Evolutionary conservation across 2,329 filamentous ascomycete genomes (phyloP), one percentile per base, ranked within the genome.

Genomic region (Aureobasidium sp.): DNA sequence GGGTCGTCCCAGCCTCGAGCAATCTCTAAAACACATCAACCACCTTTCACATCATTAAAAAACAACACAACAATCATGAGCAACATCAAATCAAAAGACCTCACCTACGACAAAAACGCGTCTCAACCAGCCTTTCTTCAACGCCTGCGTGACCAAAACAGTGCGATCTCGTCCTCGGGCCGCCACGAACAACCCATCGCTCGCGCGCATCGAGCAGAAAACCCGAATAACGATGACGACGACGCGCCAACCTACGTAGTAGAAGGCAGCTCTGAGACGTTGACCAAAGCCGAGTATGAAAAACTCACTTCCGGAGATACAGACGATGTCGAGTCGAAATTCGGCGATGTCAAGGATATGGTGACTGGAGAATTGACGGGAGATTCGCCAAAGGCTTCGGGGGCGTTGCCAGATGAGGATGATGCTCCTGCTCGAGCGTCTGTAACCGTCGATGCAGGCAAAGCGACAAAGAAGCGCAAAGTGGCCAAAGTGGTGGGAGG

Each of bases 191-290:
- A 72, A 5, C 73, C 72, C 10, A 68, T 77, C 27, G 74, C 77
- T 10, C 74, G 78, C 55, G 78, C 77, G 50, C 78, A 74, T 67
- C 68, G 71, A 61, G 81, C 68, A 68, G 73, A 65, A 16, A 82
- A 68, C 68, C 72, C 77, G 63, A 85, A 87, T 66, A 86, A 86
- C 42, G 85, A 91, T 63, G 88, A 87, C 13, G 89, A 93, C 67
- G 89, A 93, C 71, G 86, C 81, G 54, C 90, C 90, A 0, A 80
- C 90, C 0, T 85, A 90, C 57, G 84, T 94, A 3, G 83, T 93
- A 66, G 89, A 91, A 70, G 79, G 82, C 4, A 88, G 85, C 54
- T 87, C 90, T 59, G 81, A 86, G 32, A 81, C 87, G 50, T 73
- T 75, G 66, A 84, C 67, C 64, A 81, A 75, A 68, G 75, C 75